phyloP scores from a whole-genome alignment of 2,329 filamentous ascomycete genomes.

The Exophiala bonariae region DNA sequence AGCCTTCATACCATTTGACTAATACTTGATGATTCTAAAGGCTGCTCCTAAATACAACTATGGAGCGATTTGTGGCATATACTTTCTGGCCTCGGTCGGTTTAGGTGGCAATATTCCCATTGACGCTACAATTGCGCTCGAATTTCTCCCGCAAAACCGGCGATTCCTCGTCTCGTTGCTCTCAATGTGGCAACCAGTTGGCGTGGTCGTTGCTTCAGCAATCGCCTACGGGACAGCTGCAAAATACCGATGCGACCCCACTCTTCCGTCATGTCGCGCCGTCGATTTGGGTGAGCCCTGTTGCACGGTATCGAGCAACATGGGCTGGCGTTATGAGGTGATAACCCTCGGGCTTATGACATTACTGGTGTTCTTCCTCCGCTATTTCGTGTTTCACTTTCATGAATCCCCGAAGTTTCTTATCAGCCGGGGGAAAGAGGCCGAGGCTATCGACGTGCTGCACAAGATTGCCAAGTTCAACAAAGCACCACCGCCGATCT shows the following conservation, averaged over 20 bases:
- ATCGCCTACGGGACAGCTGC: slow-evolving; percentile 67
- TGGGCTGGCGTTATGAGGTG: slow-evolving; percentile 56
- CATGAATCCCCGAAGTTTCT: slow-evolving; percentile 86
- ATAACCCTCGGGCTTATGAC: slow-evolving; percentile 72
- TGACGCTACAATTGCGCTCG: slow-evolving; percentile 69
- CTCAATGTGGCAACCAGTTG: slow-evolving; percentile 86
- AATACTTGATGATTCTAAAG: slow-evolving; percentile 59
- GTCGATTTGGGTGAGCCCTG: slow-evolving; percentile 14
- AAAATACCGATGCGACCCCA: slow-evolving; percentile 52
- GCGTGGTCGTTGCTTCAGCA: slow-evolving; percentile 70
- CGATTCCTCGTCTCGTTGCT: slow-evolving; percentile 72
- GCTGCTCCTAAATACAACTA: slow-evolving; percentile 29
- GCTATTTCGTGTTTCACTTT: slow-evolving; percentile 77
- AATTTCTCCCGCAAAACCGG: slow-evolving; percentile 74
- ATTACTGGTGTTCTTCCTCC: slow-evolving; percentile 73
- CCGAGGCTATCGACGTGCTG: slow-evolving; percentile 76
- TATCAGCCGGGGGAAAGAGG: slow-evolving; percentile 71
- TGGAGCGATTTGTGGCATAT: slow-evolving; percentile 13
- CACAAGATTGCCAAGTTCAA: slow-evolving; percentile 77
- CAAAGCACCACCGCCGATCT: slow-evolving; percentile 63
- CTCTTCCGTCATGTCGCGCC: slow-evolving; percentile 14
- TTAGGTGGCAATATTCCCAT: slow-evolving; percentile 65
- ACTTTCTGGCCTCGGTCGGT: slow-evolving; percentile 49
- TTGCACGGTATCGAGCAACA: slow-evolving; percentile 20
- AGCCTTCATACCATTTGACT: slow-evolving; percentile 13